These are phyloP conservation scores for Eucalyptus pumila DNA, from an alignment of 345 rosid genomes.

Conservation along the genomic window DNA sequence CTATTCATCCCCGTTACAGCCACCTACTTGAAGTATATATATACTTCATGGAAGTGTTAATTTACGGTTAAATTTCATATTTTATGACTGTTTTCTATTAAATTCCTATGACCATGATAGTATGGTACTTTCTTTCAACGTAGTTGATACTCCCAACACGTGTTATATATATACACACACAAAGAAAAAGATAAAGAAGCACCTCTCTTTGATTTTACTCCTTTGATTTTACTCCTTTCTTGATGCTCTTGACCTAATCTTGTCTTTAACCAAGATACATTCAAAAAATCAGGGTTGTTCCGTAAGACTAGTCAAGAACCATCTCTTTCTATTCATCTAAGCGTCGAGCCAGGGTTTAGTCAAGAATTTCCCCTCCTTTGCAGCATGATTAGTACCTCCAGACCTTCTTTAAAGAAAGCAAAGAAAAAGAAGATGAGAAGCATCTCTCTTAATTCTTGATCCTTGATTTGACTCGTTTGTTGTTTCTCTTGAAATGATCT, in stretches of 20 bases:
- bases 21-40: too few relatives aligned
- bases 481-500: neutral
- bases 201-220: neutral
- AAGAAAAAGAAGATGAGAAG: neutral
- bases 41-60: neutral
- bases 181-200: neutral
- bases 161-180: too few relatives aligned
- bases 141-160: neutral
- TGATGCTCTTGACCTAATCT: neutral
- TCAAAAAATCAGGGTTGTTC: neutral
- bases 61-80: neutral
- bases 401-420: neutral
- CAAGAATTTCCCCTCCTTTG: neutral
- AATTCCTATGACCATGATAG: neutral
- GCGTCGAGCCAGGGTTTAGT: neutral
- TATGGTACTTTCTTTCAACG: neutral
- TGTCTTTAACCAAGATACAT: neutral
- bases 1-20: neutral
- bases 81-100: too few relatives aligned
- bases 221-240: neutral
- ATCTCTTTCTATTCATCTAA: neutral
- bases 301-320: neutral
- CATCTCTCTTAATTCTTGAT: too few relatives aligned
- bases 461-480: neutral
- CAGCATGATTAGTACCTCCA: neutral